These are phyloP conservation scores for Hygrocybe punicea DNA, from an alignment of 768 basidiomycete genomes.

Conservation along the genomic window DNA sequence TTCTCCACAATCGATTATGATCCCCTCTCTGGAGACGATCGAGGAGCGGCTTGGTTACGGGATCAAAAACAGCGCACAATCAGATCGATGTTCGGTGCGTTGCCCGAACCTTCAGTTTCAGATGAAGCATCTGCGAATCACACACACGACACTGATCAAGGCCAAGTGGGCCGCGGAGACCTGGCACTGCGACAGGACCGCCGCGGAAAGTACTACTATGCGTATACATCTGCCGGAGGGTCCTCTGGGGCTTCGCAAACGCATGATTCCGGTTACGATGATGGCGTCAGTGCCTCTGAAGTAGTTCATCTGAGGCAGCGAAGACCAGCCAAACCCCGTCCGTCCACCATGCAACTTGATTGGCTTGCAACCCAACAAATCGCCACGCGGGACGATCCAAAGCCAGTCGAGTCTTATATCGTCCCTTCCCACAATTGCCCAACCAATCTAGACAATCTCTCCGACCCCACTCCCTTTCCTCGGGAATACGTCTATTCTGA, in stretches of 20 bases:
- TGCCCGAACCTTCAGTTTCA: slow-evolving; percentile 57
- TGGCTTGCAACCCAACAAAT: slow-evolving; percentile 61
- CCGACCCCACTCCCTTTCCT: slow-evolving; percentile 25
- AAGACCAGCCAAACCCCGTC: slow-evolving; percentile 42
- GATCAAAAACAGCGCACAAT: slow-evolving; percentile 74
- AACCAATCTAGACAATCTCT: slow-evolving; percentile 27
- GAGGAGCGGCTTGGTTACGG: slow-evolving; percentile 76
- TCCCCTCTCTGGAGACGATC: slow-evolving; percentile 52
- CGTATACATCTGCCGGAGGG: slow-evolving; percentile 49
- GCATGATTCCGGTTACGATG: slow-evolving; percentile 56
- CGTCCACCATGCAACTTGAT: slow-evolving; percentile 61
- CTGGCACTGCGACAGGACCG: slow-evolving; percentile 64
- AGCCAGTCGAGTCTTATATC: neutral
- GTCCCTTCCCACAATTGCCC: slow-evolving; percentile 23
- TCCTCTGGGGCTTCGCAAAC: slow-evolving; percentile 47
- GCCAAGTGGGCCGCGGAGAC: slow-evolving; percentile 42
- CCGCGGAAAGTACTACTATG: slow-evolving; percentile 74
- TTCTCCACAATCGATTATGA: slow-evolving; percentile 43
- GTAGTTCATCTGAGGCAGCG: slow-evolving; percentile 4
- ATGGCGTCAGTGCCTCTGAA: slow-evolving; percentile 30
- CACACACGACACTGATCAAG: slow-evolving; percentile 36
- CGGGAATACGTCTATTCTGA: slow-evolving; percentile 28
- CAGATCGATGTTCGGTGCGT: slow-evolving; percentile 54
- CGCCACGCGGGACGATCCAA: slow-evolving; percentile 5
- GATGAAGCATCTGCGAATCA: slow-evolving; percentile 47